These are phyloP conservation scores for Candida easanensis DNA, from an alignment of 805 yeast genomes.

Conservation along the genomic window DNA sequence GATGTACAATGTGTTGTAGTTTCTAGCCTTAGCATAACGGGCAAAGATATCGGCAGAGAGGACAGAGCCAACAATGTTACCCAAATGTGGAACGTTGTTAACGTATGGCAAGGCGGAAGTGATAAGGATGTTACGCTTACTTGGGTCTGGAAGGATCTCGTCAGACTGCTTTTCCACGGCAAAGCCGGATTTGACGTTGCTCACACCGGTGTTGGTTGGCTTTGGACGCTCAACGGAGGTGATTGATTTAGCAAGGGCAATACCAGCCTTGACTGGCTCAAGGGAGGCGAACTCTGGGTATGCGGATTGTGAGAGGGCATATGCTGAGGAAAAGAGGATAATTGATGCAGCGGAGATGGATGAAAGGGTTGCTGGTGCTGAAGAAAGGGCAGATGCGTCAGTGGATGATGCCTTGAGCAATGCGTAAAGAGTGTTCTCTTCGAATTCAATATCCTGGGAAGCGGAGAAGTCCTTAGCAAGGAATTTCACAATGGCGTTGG, in stretches of 20 bases:
- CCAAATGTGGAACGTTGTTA: constrained; percentile 97
- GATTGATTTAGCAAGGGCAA: constrained; percentile 43
- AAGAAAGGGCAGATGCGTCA: constrained; percentile 19
- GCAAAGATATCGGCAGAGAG: constrained; percentile 92
- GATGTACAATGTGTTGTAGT: constrained; percentile 78
- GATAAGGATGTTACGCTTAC: constrained; percentile 73
- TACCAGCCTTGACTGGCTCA: constrained; percentile 41
- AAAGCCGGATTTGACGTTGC: constrained; percentile 27
- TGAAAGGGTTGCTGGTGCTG: constrained; percentile 27
- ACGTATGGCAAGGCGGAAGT: constrained; percentile 98
- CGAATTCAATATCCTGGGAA: constrained; percentile 35
- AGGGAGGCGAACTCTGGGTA: constrained; percentile 29
- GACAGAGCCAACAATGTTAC: constrained; percentile 94
- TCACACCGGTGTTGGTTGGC: constrained; percentile 41
- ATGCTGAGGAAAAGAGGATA: constrained; percentile 57
- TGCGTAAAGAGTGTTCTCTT: constrained; percentile 43
- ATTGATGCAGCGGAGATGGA: constrained; percentile 48
- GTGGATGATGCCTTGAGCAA: constrained; percentile 34
- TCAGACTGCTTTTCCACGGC: constrained; percentile 26
- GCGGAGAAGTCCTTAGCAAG: constrained; percentile 46
- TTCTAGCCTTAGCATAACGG: constrained; percentile 85
- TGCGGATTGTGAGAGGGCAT: constrained; percentile 35
- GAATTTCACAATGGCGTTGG: constrained; percentile 70
- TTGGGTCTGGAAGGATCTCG: constrained; percentile 57
- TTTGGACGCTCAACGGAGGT: constrained; percentile 42